Evolutionary conservation across 1,139 yeast genomes (phyloP), one percentile per base, ranked within the genome.

Genomic region (Debaryomyces nepalensis): DNA sequence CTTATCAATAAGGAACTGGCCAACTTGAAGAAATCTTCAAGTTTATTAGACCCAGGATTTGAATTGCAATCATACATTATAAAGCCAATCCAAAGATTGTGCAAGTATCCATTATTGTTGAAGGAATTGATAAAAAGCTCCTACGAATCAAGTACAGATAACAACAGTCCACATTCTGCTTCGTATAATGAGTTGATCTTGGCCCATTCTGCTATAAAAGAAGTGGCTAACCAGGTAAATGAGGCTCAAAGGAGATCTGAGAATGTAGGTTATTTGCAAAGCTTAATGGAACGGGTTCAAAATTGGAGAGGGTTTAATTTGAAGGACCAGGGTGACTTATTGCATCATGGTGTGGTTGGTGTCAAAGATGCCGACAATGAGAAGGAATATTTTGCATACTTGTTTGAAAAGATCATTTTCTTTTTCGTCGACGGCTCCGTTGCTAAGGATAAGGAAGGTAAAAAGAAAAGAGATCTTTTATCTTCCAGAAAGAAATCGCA

Each of bases 231-330:
- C 51, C 83, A 82, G 54, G 95, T 93, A 26, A 93, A 93, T 66
- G 99, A 93, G 63, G 91, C 96, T 9, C 97, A 91, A 66, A 79
- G 99, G 64, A 75, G 90, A 51, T 85, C 95, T 1, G 99, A 93
- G 61, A 95, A 93, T 63, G 79, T 83, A 35, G 87, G 83, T 45
- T 77, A 81, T 36, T 73, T 87, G 37, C 81, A 79, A 51, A 86
- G 84, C 43, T 72, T 93, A 34, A 75, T 78, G 42, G 87, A 81
- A 31, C 76, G 93, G 46, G 95, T 91, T 9, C 73, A 77, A 31
- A 95, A 91, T 63, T 93, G 99, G 99, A 81, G 91, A 53, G 98
- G 97, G n/a, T 91, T 89, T 63, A 83, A 83, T 49, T 70, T 87
- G 40, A 77, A 75, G 47, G 87, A 84, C 52, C 89, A 90, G 64